Base-by-base conservation (phyloP, 1,284 basidiomycete genomes). In the Rhodotorula glutinis region DNA sequence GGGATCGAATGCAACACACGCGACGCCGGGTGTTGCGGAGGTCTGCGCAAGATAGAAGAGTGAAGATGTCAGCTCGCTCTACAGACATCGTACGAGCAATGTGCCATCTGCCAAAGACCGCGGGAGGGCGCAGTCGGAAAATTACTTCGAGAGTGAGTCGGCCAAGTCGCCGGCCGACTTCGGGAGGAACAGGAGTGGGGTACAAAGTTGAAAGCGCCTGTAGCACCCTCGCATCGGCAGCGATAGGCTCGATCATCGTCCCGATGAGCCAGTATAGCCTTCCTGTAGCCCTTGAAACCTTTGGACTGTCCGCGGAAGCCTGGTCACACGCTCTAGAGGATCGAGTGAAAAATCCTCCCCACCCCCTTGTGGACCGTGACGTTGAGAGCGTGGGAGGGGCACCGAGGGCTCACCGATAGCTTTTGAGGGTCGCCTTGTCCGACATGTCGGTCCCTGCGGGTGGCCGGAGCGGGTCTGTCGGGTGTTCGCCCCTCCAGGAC, bases 1-100 rank as follows among this genome's bases (percentile, higher is more conserved):
- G 72, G 72, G 33, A 73, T 73, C 40, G 72, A 64, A 29, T 73
- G 72, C 2, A 73, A 59, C 7, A 73, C 41, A 46, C 64, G 70
- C 19, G 70, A 69, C 2, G 67, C 63, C 14, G 72, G 72, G 57
- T 73, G 72, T 60, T 73, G 72, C 23, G 72, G 72, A 17, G 72
- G 55, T 25, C 72, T 73, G 13, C 27, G 59, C 23, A 25, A 8
- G 33, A 8, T n/a, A 3, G 25, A 8, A 25, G 40, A 57, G 58
- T 51, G 10, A 21, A 5, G 5, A 11, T 38, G 33, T 38, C 33
- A 38, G 33, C 33, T 38, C 33, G n/a, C n/a, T n/a, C n/a, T n/a
- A n/a, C n/a, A n/a, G n/a, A n/a, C n/a, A n/a, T n/a, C n/a, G n/a
- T n/a, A n/a, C n/a, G n/a, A n/a, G n/a, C n/a, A n/a, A n/a, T n/a